A percentile compares a stretch with the other conserved stretches of the same genome.
These are phyloP conservation scores for Grigorovia yakushimaensis DNA, from an alignment of 805 yeast genomes.

Conservation along the genomic window DNA sequence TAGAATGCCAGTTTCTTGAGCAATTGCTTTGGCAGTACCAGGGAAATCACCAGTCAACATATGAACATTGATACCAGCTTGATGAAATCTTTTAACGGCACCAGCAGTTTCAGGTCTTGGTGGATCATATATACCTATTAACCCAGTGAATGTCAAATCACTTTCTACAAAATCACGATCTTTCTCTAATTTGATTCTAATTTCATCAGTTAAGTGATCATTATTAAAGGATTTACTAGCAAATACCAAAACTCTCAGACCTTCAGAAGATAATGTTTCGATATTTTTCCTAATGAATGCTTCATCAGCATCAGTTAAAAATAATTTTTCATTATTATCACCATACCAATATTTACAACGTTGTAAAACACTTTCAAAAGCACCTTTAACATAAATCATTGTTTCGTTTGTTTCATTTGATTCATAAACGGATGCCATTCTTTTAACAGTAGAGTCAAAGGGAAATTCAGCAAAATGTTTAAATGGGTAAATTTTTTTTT, in stretches of 20 bases:
- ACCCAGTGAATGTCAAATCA: conserved; percentile 67
- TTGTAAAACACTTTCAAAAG: conserved; percentile 62
- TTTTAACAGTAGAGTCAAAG: conserved; percentile 75
- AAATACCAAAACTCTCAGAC: conserved; percentile 77
- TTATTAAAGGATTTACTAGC: conserved; percentile 34
- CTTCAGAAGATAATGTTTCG: conserved; percentile 61
- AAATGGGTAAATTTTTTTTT: conserved; percentile 34
- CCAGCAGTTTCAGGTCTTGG: conserved; percentile 79
- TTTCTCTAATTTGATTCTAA: conserved; percentile 17
- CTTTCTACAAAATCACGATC: conserved; percentile 37
- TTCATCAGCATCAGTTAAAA: conserved; percentile 43
- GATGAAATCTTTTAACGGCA: conserved; percentile 66
- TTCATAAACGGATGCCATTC: conserved; percentile 69
- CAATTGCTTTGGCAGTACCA: conserved; percentile 77
- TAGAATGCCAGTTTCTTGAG: conserved; percentile 82
- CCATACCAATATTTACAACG: conserved; percentile 53
- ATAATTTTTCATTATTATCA: conserved; percentile 38
- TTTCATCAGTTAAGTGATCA: conserved; percentile 27
- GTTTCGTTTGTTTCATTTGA: conserved; percentile 41
- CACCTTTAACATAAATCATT: conserved; percentile 77
- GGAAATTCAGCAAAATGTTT: conserved; percentile 68
- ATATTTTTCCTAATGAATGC: conserved; percentile 46
- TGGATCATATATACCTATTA: conserved; percentile 94
- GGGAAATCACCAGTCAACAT: conserved; percentile 97
- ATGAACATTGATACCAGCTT: conserved; percentile 93